Percentiles rank a stretch among this genome's conserved stretches.
Evolutionary conservation across 1,139 yeast species (phyloP).

Genomic region (Eremothecium sinecaudum): DNA sequence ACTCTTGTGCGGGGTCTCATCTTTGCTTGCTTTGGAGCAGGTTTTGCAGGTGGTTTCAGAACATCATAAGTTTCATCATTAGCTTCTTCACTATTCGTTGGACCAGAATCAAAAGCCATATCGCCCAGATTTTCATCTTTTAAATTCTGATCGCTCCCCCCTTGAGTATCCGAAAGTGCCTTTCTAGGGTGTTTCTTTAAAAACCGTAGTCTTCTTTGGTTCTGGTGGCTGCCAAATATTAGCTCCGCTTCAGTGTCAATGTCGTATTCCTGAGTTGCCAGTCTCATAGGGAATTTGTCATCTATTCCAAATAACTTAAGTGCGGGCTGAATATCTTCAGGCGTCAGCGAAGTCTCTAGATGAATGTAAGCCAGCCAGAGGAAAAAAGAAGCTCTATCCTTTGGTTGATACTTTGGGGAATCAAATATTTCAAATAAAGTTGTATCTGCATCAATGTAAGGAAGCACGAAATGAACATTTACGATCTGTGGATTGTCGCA

Average conservation of each 20-base stretch:
- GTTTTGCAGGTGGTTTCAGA: neutral
- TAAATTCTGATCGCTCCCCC: neutral
- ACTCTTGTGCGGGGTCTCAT: conserved; percentile 3
- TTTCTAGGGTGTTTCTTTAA: conserved; percentile 4
- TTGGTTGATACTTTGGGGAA: conserved; percentile 43
- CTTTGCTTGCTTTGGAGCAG: conserved; percentile 1
- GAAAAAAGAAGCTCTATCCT: conserved; percentile 59
- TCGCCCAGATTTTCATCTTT: neutral
- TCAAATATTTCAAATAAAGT: conserved; percentile 57
- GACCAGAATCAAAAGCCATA: neutral
- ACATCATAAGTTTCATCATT: neutral
- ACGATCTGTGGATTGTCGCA: conserved; percentile 55
- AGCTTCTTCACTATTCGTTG: neutral
- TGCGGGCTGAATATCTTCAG: conserved; percentile 39
- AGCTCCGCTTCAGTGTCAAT: conserved; percentile 64
- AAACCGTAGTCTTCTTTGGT: conserved; percentile 48
- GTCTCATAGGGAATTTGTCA: conserved; percentile 40
- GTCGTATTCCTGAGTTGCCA: conserved; percentile 44
- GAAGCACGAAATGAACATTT: conserved; percentile 33
- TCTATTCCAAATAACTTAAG: conserved; percentile 57
- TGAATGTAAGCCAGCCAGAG: conserved; percentile 79
- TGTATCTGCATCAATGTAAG: conserved; percentile 19
- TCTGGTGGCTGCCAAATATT: conserved; percentile 64
- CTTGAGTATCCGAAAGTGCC: conserved; percentile 2
- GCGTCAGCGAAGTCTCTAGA: conserved; percentile 57